Percentiles rank a stretch among this genome's conserved stretches.
These are phyloP conservation scores for Erodium trifolium DNA, from an alignment of 441 rosid genomes.

Conservation along the genomic window DNA sequence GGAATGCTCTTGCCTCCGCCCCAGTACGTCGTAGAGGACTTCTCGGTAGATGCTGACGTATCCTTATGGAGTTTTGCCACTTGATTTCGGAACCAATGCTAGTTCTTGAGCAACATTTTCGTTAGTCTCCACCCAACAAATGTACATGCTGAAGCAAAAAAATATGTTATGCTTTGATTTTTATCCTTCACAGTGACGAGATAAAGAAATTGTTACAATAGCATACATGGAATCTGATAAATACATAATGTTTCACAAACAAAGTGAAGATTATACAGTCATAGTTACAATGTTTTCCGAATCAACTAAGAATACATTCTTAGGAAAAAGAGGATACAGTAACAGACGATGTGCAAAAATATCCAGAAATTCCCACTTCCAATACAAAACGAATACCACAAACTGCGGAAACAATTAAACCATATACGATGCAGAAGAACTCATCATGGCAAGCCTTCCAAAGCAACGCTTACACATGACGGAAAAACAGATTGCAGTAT, in stretches of 20 bases:
- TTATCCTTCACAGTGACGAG: no score
- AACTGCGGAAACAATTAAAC: constrained; percentile 13
- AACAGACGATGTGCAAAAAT: no score
- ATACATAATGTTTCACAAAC: no score
- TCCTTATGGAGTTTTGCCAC: constrained; percentile 52
- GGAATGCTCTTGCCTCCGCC: constrained; percentile 79
- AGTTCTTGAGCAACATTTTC: no score
- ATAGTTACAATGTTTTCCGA: neutral
- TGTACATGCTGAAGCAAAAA: no score
- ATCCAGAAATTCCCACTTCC: constrained; percentile 17
- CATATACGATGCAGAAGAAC: neutral
- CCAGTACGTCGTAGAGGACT: constrained; percentile 27
- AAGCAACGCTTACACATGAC: constrained; percentile 6
- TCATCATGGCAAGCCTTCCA: constrained; percentile 17
- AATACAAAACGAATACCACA: constrained; percentile 16
- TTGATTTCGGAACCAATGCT: no score
- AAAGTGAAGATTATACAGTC: no score
- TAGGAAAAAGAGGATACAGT: constrained; percentile 12
- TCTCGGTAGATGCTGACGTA: constrained; percentile 33
- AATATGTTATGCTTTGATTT: no score
- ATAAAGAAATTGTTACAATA: no score
- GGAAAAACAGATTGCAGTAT: constrained; percentile 8
- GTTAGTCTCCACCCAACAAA: no score
- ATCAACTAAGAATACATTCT: neutral
- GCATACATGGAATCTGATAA: no score